phyloP scores from a whole-genome alignment of 192 early-diverging fungal species.

The Backusella luteola region DNA sequence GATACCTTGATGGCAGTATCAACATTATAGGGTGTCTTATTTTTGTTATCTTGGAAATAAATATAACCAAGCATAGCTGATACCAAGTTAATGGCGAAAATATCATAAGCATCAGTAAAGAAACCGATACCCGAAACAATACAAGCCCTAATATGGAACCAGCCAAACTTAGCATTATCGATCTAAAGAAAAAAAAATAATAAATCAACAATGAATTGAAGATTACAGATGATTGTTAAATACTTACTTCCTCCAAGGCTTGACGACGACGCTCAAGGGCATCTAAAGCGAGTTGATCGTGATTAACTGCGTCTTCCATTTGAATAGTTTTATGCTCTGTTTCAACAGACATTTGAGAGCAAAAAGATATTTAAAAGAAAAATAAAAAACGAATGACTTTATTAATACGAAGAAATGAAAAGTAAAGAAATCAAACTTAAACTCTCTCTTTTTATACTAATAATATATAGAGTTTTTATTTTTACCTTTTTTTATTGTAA shows the following conservation, averaged over 20 bases:
- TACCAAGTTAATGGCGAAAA: conserved; percentile 89
- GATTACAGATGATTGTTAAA: neutral
- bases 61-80: conserved; percentile 80
- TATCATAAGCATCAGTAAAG: conserved; percentile 93
- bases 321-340: neutral
- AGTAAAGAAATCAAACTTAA: neutral
- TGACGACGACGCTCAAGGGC: conserved; percentile 19
- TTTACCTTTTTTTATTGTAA: neutral
- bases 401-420: neutral
- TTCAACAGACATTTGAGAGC: conserved; percentile 2
- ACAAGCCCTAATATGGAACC: conserved; percentile 76
- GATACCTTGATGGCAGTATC: conserved; percentile 89
- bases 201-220: neutral
- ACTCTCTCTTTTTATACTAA: neutral
- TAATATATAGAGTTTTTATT: neutral
- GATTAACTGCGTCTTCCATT: neutral
- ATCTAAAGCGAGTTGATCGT: conserved; percentile 1
- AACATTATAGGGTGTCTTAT: conserved; percentile 59
- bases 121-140: conserved; percentile 78
- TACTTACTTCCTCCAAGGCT: conserved; percentile 28
- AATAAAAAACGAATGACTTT: conserved; percentile 2
- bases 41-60: conserved; percentile 46
- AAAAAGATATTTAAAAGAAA: neutral
- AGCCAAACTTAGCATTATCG: conserved; percentile 76
- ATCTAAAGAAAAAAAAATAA: conserved; percentile 36